A percentile compares a stretch with the other conserved stretches of the same genome.
Conservation (phyloP, 768 basidiomycete species). For the Naganishia antarctica region DNA sequence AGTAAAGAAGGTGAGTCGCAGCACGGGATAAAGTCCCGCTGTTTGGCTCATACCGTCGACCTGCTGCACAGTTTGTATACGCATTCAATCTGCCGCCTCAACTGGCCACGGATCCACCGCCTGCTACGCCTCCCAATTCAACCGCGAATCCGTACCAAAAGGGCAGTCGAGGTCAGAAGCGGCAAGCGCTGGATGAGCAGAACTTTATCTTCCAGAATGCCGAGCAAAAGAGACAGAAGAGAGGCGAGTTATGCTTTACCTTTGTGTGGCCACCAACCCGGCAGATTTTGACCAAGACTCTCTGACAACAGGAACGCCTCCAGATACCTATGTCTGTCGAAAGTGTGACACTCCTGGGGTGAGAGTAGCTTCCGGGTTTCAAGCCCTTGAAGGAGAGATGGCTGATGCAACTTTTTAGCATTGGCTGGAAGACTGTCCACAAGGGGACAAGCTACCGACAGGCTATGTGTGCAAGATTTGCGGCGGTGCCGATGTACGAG, state of each 20-base stretch:
- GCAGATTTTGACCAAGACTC: too few relatives aligned
- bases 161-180: slow-evolving; percentile 44
- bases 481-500: slow-evolving; percentile 36
- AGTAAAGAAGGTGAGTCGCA: not conserved
- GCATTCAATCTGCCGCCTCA: slow-evolving; percentile 77
- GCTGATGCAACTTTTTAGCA: slow-evolving; percentile 37
- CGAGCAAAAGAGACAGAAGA: slow-evolving; percentile 25
- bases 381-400: too few relatives aligned
- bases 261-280: too few relatives aligned
- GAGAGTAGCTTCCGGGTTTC: too few relatives aligned
- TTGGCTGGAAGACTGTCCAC: slow-evolving; percentile 48
- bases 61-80: slow-evolving; percentile 77
- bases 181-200: slow-evolving; percentile 44
- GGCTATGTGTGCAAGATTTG: slow-evolving; percentile 85
- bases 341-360: slow-evolving; percentile 45
- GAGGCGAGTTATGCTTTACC: slow-evolving; percentile 1
- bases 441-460: slow-evolving; percentile 65
- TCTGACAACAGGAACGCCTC: slow-evolving; percentile 6
- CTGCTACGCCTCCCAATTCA: slow-evolving; percentile 34
- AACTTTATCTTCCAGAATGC: slow-evolving; percentile 29
- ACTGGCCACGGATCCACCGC: slow-evolving; percentile 35
- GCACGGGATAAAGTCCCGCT: not conserved
- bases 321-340: slow-evolving; percentile 45
- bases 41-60: not conserved
- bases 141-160: slow-evolving; percentile 44